Percentiles rank a stretch among this genome's conserved stretches.
Conservation (phyloP, 768 basidiomycete species). For the Kockovaella imperatae region DNA sequence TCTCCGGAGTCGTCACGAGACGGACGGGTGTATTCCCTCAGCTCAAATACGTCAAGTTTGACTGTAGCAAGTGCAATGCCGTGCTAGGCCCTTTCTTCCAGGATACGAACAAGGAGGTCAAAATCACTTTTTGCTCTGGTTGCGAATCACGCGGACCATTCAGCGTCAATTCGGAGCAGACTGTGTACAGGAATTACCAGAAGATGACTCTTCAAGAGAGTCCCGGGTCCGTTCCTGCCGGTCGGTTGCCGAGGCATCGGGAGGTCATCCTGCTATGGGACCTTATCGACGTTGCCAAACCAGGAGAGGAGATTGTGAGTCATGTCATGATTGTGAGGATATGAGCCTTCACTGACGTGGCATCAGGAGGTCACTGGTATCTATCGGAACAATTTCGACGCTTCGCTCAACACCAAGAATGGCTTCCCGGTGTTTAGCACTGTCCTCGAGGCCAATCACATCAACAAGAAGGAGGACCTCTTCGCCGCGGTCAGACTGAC, state of each 20-base stretch:
- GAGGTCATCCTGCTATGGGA: constrained; percentile 98
- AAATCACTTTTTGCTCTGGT: constrained; percentile 84
- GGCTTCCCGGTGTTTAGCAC: constrained; percentile 99
- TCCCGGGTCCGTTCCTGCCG: constrained; percentile 93
- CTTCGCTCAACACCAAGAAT: constrained; percentile 94
- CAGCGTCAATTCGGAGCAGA: constrained; percentile 92
- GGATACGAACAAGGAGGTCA: constrained; percentile 88
- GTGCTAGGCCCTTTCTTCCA: constrained; percentile 96
- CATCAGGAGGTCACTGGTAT: constrained; percentile 89
- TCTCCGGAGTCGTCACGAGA: constrained; percentile 90
- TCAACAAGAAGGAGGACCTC: constrained; percentile 98
- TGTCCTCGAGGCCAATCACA: constrained; percentile 92
- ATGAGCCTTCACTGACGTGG: constrained; percentile 11
- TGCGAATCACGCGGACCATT: constrained; percentile 96
- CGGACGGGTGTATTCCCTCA: constrained; percentile 98
- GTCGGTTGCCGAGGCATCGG: constrained; percentile 90
- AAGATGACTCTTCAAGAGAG: constrained; percentile 98
- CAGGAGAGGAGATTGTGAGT: constrained; percentile 92
- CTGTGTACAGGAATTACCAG: constrained; percentile 96
- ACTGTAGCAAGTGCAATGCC: constrained; percentile 90
- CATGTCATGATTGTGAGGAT: background rate
- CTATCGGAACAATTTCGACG: constrained; percentile 98
- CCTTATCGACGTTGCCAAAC: constrained; percentile 94
- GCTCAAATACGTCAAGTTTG: constrained; percentile 97
- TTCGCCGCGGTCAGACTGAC: constrained; percentile 97